These are phyloP conservation scores for Capsicum rhomboideum DNA, from an alignment of 257 asterid genomes.

Conservation along the genomic window DNA sequence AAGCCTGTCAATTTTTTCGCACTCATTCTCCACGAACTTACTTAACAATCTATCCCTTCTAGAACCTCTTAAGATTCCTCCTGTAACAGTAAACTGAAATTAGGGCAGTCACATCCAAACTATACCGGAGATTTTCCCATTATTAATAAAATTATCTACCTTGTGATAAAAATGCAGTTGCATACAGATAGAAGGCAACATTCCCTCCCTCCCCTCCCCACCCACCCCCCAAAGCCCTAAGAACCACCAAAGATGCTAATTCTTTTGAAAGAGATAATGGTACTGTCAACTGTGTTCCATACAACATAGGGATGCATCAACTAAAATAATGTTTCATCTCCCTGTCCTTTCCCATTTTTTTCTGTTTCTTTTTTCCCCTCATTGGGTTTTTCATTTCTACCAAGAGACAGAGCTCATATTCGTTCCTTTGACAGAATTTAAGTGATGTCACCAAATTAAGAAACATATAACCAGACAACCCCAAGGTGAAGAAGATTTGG, in stretches of 20 bases:
- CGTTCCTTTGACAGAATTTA: not conserved
- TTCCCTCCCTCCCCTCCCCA: not conserved
- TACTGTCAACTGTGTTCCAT: not conserved
- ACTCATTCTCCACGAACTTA: conserved; percentile 94
- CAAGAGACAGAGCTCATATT: not conserved
- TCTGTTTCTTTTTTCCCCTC: not conserved
- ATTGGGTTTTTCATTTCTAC: not conserved
- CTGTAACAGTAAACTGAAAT: conserved; percentile 21
- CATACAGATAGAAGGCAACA: not conserved
- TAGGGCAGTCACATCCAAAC: not conserved
- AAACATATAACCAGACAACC: not conserved
- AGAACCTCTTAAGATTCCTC: conserved; percentile 94
- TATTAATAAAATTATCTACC: not conserved
- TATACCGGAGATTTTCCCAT: not conserved
- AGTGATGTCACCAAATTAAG: not conserved
- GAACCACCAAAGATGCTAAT: not conserved
- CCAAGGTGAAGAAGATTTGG: not conserved
- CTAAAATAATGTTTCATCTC: not conserved
- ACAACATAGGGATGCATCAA: not conserved
- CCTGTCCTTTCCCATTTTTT: not conserved
- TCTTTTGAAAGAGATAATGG: not conserved
- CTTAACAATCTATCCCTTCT: conserved; percentile 87
- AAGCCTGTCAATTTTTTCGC: conserved; percentile 92
- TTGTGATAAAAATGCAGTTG: not conserved
- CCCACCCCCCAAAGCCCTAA: too few relatives aligned